Evolutionary conservation across 768 basidiomycete genomes (phyloP).

Genomic region (Suillus alpinus): DNA sequence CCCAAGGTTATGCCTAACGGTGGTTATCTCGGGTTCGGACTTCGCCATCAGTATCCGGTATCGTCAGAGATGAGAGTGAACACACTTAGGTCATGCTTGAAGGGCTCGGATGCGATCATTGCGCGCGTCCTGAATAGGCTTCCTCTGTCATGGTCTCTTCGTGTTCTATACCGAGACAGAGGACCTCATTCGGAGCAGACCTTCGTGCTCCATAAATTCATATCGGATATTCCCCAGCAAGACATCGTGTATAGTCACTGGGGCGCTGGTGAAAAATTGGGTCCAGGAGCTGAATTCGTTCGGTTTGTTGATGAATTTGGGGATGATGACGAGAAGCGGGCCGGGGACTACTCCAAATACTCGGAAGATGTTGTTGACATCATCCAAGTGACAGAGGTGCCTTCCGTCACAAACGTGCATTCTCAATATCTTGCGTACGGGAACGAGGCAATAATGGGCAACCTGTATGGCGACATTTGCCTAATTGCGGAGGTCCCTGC

Average conservation of each 20-base stretch:
- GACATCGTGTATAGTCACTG: not conserved
- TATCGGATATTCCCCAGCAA: not conserved
- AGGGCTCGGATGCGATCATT: slow-evolving; percentile 30
- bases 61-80: slow-evolving; percentile 11
- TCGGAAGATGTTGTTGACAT: slow-evolving; percentile 5
- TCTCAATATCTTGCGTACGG: slow-evolving; percentile 15
- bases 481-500: slow-evolving; percentile 9
- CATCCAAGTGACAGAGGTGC: slow-evolving; percentile 9
- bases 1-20: slow-evolving; percentile 29
- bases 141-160: slow-evolving; percentile 15
- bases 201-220: slow-evolving; percentile 1
- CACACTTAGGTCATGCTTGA: slow-evolving; percentile 20
- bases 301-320: not conserved
- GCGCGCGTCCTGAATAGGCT: slow-evolving; percentile 17
- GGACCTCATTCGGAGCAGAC: not conserved
- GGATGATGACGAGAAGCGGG: not conserved
- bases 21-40: slow-evolving; percentile 34
- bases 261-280: not conserved
- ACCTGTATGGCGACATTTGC: slow-evolving; percentile 17
- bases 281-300: slow-evolving; percentile 1
- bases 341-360: not conserved
- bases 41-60: slow-evolving; percentile 34
- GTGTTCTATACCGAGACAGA: slow-evolving; percentile 17
- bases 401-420: slow-evolving; percentile 7
- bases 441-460: slow-evolving; percentile 12